Evolutionary conservation across 176 grass and related monocot genomes (phyloP).

Genomic region (Cocos nucifera): DNA sequence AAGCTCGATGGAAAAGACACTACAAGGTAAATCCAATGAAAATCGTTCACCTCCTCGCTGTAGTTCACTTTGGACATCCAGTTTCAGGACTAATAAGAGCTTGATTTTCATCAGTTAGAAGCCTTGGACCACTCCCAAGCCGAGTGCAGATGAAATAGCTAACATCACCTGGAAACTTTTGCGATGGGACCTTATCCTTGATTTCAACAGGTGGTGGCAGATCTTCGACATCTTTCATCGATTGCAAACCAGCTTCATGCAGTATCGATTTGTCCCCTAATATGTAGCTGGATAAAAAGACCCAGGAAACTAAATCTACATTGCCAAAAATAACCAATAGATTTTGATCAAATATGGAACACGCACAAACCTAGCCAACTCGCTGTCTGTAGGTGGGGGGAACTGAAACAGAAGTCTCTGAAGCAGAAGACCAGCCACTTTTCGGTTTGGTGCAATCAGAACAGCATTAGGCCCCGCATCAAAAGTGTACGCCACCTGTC

Average conservation of each 20-base stretch:
- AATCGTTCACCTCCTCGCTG: too few species aligned
- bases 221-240: slow-evolving; percentile 50
- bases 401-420: slow-evolving; percentile 64
- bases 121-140: slow-evolving; percentile 34
- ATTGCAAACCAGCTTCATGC: slow-evolving; percentile 47
- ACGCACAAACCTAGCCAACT: slow-evolving; percentile 48
- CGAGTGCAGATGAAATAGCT: slow-evolving; percentile 52
- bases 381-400: slow-evolving; percentile 51
- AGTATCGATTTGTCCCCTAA: slow-evolving; percentile 87
- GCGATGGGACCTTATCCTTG: slow-evolving; percentile 36
- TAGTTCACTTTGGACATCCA: slow-evolving; percentile 28
- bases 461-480: slow-evolving; percentile 93
- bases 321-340: too few species aligned
- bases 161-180: slow-evolving; percentile 32
- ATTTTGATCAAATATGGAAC: too few species aligned
- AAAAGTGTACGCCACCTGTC: slow-evolving; percentile 82
- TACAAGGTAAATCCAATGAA: too few species aligned
- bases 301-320: background rate
- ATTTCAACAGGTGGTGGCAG: slow-evolving; percentile 48
- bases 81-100: slow-evolving; percentile 25
- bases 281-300: slow-evolving; percentile 46
- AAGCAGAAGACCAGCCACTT: slow-evolving; percentile 55
- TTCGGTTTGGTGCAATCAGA: slow-evolving; percentile 63
- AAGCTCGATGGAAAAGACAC: too few species aligned
- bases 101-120: slow-evolving; percentile 34